phyloP scores from a whole-genome alignment of 2,329 filamentous ascomycete species.

The Neurospora sp. region DNA sequence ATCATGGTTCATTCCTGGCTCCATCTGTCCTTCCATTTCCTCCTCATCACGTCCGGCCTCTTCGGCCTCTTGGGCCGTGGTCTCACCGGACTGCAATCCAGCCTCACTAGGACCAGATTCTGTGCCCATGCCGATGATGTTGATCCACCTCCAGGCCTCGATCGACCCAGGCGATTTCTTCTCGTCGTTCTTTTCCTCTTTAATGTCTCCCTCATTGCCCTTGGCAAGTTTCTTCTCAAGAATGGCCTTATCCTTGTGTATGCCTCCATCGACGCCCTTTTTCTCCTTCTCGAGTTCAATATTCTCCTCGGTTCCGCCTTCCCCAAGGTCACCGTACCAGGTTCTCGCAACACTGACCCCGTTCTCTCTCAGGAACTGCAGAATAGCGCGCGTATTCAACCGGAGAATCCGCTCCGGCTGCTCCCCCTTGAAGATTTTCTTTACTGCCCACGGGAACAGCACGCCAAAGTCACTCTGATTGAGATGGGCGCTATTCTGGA shows the following conservation, averaged over 20 bases:
- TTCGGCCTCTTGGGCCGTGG: neutral
- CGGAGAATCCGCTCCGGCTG: constrained; percentile 49
- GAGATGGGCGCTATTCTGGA: constrained; percentile 63
- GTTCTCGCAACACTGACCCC: constrained; percentile 40
- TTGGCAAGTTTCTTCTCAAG: constrained; percentile 33
- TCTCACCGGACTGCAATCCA: constrained; percentile 3
- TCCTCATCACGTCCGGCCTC: constrained; percentile 10
- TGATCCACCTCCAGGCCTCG: constrained; percentile 42
- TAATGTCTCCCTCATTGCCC: constrained; percentile 39
- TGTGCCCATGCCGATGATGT: constrained; percentile 38
- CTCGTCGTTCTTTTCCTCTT: constrained; percentile 27
- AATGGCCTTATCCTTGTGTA: constrained; percentile 40
- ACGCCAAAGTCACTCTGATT: constrained; percentile 78
- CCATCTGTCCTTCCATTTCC: constrained; percentile 14
- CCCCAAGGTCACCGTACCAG: constrained; percentile 37
- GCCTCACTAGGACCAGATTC: constrained; percentile 15
- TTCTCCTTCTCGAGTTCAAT: neutral
- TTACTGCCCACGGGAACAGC: constrained; percentile 63
- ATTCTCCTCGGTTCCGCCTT: constrained; percentile 23
- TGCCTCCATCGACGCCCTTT: constrained; percentile 24
- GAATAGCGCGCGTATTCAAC: constrained; percentile 47
- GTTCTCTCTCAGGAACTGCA: constrained; percentile 45
- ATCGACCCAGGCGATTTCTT: constrained; percentile 19
- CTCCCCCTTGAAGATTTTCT: constrained; percentile 45
- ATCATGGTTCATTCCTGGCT: constrained; percentile 3